A percentile compares a stretch with the other conserved stretches of the same genome.
phyloP scores from a whole-genome alignment of 2,329 filamentous ascomycete species.

The Scortechinia acanthostroma region DNA sequence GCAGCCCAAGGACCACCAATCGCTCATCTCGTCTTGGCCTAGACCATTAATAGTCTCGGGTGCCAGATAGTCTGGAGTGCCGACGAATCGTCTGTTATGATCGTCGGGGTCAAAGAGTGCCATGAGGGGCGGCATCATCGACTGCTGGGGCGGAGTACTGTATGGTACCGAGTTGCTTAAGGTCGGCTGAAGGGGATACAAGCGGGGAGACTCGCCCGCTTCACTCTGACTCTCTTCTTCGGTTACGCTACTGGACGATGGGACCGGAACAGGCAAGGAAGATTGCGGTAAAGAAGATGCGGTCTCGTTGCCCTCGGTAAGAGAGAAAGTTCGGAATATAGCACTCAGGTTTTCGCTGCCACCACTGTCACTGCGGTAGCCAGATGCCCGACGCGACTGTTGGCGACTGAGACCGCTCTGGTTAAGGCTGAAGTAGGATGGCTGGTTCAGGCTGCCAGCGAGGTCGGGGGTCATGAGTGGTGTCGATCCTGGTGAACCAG shows the following conservation, averaged over 20 bases:
- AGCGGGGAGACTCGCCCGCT: conserved; percentile 7
- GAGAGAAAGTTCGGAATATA: conserved; percentile 74
- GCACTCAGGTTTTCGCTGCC: conserved; percentile 78
- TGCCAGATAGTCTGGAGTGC: conserved; percentile 92
- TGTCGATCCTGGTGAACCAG: conserved; percentile 73
- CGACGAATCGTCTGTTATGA: conserved; percentile 85
- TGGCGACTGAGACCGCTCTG: conserved; percentile 36
- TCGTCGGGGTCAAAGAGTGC: conserved; percentile 93
- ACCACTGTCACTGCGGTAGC: conserved; percentile 83
- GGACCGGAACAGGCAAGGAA: conserved; percentile 40
- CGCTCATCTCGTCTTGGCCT: conserved; percentile 93
- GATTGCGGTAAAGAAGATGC: too few relatives aligned
- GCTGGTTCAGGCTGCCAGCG: conserved; percentile 62
- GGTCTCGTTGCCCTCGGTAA: conserved; percentile 48
- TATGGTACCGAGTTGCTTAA: conserved; percentile 37
- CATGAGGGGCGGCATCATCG: conserved; percentile 84
- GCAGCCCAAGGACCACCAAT: conserved; percentile 99
- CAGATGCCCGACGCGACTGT: conserved; percentile 67
- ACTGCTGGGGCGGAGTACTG: conserved; percentile 53
- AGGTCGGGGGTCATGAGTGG: conserved; percentile 80
- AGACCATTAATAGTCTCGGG: conserved; percentile 94
- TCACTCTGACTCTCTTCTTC: conserved; percentile 1
- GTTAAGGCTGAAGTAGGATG: conserved; percentile 80
- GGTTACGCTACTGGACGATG: conserved; percentile 14
- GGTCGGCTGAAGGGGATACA: conserved; percentile 24